Percentiles rank a stretch among this genome's conserved stretches.
phyloP scores from a whole-genome alignment of 805 yeast genomes.

The Saccharomycopsis sp. region DNA sequence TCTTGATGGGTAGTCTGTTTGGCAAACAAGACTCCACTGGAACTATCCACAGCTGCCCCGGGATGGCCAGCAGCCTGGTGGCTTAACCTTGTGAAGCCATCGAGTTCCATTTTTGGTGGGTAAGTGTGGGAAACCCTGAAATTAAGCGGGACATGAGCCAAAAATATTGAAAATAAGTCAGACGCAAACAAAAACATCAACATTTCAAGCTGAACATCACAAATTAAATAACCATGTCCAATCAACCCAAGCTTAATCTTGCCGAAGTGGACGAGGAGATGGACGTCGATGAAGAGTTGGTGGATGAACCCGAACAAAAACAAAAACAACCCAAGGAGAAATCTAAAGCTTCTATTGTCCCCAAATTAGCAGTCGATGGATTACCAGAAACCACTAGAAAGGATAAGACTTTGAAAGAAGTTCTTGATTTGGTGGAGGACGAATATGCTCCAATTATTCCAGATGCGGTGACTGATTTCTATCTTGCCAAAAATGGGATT shows the following conservation, averaged over 20 bases:
- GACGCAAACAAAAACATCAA: no score
- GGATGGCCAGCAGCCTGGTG: conserved; percentile 92
- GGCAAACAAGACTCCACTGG: conserved; percentile 53
- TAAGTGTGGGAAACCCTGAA: no score
- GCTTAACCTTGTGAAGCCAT: conserved; percentile 13
- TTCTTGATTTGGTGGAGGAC: conserved; percentile 82
- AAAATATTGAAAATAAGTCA: no score
- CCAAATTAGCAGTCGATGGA: conserved; percentile 30
- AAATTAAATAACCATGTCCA: no score
- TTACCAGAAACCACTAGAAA: conserved; percentile 63
- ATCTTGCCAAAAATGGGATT: conserved; percentile 76
- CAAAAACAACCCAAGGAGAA: conserved; percentile 20
- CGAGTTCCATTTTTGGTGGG: no score
- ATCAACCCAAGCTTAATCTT: conserved; percentile 9
- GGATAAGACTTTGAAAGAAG: conserved; percentile 76
- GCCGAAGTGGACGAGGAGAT: conserved; percentile 19
- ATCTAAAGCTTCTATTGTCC: conserved; percentile 18
- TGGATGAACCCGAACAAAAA: conserved; percentile 14
- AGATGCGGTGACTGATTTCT: conserved; percentile 91
- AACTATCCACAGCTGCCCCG: conserved; percentile 55
- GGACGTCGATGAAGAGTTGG: conserved; percentile 23
- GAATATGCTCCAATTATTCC: conserved; percentile 87
- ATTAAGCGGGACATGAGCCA: no score
- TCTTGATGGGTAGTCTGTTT: conserved; percentile 62
- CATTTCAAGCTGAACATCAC: no score